Evolutionary conservation across 805 yeast genomes (phyloP).

Genomic region (Candida coquimbonensis): DNA sequence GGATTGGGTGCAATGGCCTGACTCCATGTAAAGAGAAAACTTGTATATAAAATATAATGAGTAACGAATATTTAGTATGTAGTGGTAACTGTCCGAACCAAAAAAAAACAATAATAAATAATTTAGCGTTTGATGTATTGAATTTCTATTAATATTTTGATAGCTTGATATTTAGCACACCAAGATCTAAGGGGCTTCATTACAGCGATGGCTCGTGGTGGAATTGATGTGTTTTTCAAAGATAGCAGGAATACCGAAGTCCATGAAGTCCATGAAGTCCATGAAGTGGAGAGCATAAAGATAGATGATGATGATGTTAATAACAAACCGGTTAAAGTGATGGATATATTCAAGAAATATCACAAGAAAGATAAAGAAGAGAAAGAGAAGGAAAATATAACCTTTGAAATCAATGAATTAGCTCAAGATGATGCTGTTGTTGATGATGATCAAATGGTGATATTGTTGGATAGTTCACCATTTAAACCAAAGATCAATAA

Average conservation of each 20-base stretch:
- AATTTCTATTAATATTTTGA: too few relatives aligned
- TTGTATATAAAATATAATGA: background rate
- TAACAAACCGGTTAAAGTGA: conserved; percentile 1
- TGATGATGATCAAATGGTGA: background rate
- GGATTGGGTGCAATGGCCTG: conserved; percentile 54
- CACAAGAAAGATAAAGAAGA: background rate
- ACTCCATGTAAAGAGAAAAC: background rate
- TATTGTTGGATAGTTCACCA: background rate
- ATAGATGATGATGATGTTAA: background rate
- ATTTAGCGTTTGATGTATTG: background rate
- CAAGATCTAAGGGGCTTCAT: too few relatives aligned
- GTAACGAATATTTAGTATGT: background rate
- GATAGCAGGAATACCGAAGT: too few relatives aligned
- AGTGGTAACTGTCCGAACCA: background rate
- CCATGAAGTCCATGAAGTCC: background rate
- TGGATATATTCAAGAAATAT: conserved; percentile 5
- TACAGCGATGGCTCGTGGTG: conserved; percentile 4
- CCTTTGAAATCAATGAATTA: background rate
- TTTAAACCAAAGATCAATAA: background rate
- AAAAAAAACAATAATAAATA: background rate
- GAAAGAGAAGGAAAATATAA: background rate
- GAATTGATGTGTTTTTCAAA: background rate
- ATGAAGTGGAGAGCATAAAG: background rate
- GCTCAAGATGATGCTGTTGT: background rate
- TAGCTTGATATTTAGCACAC: background rate